Conservation (phyloP, 441 rosid genomes). For the Populus hybrid region DNA sequence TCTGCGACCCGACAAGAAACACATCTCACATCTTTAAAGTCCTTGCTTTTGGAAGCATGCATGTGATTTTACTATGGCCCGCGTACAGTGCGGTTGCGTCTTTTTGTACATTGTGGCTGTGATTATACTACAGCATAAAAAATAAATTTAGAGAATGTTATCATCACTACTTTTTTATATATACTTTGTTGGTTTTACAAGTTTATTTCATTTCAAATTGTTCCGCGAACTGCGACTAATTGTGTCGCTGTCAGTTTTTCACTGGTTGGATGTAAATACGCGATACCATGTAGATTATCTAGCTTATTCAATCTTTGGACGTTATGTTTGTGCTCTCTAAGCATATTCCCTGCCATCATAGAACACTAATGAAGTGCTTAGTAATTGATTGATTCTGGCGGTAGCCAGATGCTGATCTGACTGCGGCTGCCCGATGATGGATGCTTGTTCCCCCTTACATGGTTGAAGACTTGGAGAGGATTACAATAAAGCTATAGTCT, state of each 20-base stretch:
- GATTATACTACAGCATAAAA: background rate
- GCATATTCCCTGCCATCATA: background rate
- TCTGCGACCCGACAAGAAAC: background rate
- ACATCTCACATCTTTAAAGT: background rate
- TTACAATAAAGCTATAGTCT: background rate
- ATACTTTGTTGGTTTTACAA: background rate
- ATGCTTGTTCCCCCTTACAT: no score
- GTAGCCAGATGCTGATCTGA: no score
- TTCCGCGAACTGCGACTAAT: background rate
- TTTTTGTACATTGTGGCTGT: background rate
- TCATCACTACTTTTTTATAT: background rate
- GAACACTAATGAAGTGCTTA: background rate
- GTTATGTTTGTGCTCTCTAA: background rate
- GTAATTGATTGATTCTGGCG: no score
- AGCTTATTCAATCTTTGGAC: background rate
- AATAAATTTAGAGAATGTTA: background rate
- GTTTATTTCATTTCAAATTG: background rate
- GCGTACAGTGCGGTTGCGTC: background rate
- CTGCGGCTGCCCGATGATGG: no score
- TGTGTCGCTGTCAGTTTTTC: background rate
- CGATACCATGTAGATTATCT: background rate
- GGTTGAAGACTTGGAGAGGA: no score
- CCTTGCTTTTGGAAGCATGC: background rate
- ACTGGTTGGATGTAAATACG: background rate
- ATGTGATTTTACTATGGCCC: background rate